phyloP scores from a whole-genome alignment of 306 rosid species.

The Gynostemma pentaphyllum region DNA sequence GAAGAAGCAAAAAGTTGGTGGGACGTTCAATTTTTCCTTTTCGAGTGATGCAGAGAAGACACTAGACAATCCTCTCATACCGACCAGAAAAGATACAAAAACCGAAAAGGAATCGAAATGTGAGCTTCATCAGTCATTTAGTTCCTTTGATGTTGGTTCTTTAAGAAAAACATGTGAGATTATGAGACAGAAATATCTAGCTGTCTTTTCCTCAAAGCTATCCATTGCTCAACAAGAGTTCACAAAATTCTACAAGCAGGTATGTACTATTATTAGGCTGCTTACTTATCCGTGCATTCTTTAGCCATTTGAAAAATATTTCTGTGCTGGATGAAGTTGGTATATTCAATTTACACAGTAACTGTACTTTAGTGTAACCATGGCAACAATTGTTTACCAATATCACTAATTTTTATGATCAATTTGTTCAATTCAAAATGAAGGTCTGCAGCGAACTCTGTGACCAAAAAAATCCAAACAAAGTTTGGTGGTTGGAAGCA shows the following conservation, averaged over 20 bases:
- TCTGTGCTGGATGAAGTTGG: background rate
- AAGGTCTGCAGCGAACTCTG: slow-evolving; percentile 48
- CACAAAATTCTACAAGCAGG: slow-evolving; percentile 55
- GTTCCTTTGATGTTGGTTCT: slow-evolving; percentile 22
- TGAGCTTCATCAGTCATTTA: slow-evolving; percentile 16
- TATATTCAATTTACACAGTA: background rate
- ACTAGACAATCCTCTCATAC: slow-evolving; percentile 15
- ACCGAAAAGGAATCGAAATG: slow-evolving; percentile 20
- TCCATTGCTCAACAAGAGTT: slow-evolving; percentile 60
- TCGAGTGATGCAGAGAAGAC: slow-evolving; percentile 25
- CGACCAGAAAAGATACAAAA: slow-evolving; percentile 21
- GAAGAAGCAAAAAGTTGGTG: slow-evolving; percentile 58
- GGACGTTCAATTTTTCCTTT: slow-evolving; percentile 18
- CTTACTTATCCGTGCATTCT: background rate
- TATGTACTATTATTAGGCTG: slow-evolving; percentile 10
- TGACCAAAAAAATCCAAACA: slow-evolving; percentile 27
- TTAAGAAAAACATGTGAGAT: slow-evolving; percentile 46
- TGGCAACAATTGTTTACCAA: background rate
- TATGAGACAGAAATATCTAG: slow-evolving; percentile 57
- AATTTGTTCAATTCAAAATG: slow-evolving; percentile 7
- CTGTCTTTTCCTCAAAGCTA: slow-evolving; percentile 63
- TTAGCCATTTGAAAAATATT: background rate
- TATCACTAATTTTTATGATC: background rate
- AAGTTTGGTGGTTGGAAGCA: slow-evolving; percentile 87
- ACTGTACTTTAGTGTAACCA: background rate